Conservation (phyloP, 306 rosid species). For the Canavalia gladiata region DNA sequence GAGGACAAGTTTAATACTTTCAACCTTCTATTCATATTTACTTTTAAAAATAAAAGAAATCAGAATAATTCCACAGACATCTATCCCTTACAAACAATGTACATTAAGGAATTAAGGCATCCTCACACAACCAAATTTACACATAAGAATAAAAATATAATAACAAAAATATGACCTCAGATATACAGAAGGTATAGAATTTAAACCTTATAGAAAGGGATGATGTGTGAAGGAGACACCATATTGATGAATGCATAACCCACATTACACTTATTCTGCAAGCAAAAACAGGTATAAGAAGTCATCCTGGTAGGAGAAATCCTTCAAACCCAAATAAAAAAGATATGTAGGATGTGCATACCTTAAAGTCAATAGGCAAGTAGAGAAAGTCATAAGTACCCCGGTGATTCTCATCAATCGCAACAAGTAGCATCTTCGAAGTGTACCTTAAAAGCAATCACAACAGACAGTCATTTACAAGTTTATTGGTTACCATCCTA, state of each 20-base stretch:
- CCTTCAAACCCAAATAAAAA: constrained; percentile 14
- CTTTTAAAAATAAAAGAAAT: constrained; percentile 13
- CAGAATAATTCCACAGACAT: constrained; percentile 18
- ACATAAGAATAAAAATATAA: constrained; percentile 1
- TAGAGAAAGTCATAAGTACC: constrained; percentile 91
- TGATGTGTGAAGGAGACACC: constrained; percentile 88
- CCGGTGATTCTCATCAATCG: constrained; percentile 87
- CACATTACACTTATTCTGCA: constrained; percentile 97
- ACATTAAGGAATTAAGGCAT: constrained; percentile 44
- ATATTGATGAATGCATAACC: constrained; percentile 98
- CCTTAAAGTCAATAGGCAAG: constrained; percentile 96
- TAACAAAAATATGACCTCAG: constrained; percentile 35
- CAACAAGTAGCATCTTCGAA: constrained; percentile 90
- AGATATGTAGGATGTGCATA: constrained; percentile 44
- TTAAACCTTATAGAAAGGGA: constrained; percentile 81
- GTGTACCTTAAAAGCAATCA: constrained; percentile 73
- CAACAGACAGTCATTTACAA: constrained; percentile 31
- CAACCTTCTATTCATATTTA: neutral
- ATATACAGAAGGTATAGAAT: constrained; percentile 5
- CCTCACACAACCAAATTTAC: neutral
- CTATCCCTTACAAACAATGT: neutral
- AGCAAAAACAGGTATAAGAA: constrained; percentile 44
- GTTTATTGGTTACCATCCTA: constrained; percentile 38
- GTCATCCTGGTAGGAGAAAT: constrained; percentile 20
- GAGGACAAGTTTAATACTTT: constrained; percentile 18